Conservation (phyloP, 2,329 filamentous ascomycete genomes). For the Aspergillus sp. region DNA sequence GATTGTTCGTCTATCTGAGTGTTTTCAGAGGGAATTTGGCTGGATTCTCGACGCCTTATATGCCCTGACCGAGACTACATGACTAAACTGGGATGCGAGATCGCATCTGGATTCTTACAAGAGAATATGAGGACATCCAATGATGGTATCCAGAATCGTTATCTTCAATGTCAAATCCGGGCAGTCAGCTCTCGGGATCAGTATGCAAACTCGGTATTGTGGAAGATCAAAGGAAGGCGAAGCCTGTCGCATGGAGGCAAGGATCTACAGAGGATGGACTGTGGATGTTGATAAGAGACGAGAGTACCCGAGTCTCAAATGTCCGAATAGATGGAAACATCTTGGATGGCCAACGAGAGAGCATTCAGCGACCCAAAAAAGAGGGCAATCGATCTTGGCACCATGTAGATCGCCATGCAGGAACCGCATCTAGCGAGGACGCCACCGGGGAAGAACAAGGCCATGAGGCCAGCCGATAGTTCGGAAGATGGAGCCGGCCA, state of each 20-base stretch:
- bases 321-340: background rate
- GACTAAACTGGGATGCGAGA: background rate
- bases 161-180: background rate
- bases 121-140: background rate
- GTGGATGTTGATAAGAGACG: background rate
- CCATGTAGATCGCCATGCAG: background rate
- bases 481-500: conserved; percentile 5
- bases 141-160: background rate
- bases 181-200: background rate
- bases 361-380: background rate
- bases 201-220: background rate
- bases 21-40: background rate
- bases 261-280: background rate
- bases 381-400: background rate
- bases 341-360: background rate
- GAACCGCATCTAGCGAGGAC: background rate
- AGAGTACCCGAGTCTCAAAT: background rate
- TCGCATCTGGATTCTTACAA: background rate
- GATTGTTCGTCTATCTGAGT: background rate
- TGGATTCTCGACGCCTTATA: background rate
- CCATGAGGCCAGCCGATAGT: conserved; percentile 2
- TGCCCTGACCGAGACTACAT: background rate
- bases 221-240: background rate
- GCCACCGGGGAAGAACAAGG: background rate
- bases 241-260: background rate